Evolutionary conservation across 2,329 filamentous ascomycete species (phyloP).

Genomic region (Colletotrichum orbiculare): DNA sequence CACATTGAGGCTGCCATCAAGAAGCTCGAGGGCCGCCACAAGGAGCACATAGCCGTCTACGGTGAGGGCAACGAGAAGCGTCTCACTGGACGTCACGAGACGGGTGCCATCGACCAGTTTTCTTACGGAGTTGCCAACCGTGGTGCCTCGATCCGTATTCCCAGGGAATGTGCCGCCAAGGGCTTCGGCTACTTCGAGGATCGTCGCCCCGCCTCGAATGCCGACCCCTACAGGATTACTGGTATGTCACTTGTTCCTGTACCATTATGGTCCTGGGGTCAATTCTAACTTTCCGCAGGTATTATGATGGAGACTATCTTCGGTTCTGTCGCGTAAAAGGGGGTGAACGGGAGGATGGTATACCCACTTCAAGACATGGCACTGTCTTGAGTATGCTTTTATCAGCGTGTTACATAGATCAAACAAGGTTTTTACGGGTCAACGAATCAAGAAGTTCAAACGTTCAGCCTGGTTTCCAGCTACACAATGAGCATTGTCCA

Average conservation of each 20-base stretch:
- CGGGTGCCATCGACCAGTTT: conserved; percentile 92
- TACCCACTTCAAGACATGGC: conserved; percentile 33
- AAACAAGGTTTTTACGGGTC: conserved; percentile 35
- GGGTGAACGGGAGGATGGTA: conserved; percentile 27
- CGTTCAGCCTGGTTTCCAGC: not conserved
- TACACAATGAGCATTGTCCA: not conserved
- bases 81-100: conserved; percentile 94
- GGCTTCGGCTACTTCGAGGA: conserved; percentile 97
- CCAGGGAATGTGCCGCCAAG: conserved; percentile 84
- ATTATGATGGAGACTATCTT: conserved; percentile 38
- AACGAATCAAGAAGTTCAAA: conserved; percentile 25
- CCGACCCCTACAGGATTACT: conserved; percentile 39
- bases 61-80: conserved; percentile 96
- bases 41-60: conserved; percentile 91
- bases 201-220: conserved; percentile 79
- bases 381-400: conserved; percentile 36
- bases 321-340: conserved; percentile 36
- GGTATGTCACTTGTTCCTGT: conserved; percentile 4
- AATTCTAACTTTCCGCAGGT: conserved; percentile 10
- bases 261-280: not conserved
- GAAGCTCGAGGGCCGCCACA: conserved; percentile 82
- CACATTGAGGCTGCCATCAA: conserved; percentile 87
- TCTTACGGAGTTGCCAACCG: conserved; percentile 95
- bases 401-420: conserved; percentile 37
- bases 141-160: conserved; percentile 92